phyloP scores from a whole-genome alignment of 192 early-diverging fungal species.

The Coemansia sp. region DNA sequence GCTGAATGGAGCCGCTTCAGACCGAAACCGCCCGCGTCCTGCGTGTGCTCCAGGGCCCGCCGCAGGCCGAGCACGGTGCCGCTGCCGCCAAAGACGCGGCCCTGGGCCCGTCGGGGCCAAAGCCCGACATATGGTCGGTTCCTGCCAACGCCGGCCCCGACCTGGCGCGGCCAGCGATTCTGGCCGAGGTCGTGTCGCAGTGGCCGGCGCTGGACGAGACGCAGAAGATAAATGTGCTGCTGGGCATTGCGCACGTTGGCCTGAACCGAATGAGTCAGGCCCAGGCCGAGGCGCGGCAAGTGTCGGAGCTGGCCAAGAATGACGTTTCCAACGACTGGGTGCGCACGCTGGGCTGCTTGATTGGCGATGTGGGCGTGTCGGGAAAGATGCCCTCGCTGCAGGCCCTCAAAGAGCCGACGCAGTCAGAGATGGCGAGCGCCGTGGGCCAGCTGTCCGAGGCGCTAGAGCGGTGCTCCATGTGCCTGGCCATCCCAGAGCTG shows the following conservation, averaged over 20 bases:
- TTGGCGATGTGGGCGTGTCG: constrained; percentile 27
- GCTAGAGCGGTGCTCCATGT: constrained; percentile 9
- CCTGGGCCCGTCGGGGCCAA: neutral
- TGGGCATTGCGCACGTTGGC: constrained; percentile 38
- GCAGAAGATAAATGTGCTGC: constrained; percentile 34
- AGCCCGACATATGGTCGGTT: constrained; percentile 15
- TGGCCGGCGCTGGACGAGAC: constrained; percentile 31
- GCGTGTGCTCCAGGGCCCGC: neutral
- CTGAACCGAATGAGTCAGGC: constrained; percentile 15
- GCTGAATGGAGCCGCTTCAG: neutral
- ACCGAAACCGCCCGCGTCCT: neutral
- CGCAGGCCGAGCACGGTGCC: neutral
- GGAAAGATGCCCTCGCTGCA: constrained; percentile 12
- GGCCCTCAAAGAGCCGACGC: constrained; percentile 8
- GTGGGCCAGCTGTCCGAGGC: constrained; percentile 14
- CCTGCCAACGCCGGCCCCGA: constrained; percentile 36
- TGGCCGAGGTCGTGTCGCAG: constrained; percentile 10
- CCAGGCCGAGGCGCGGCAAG: constrained; percentile 6
- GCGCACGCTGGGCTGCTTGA: constrained; percentile 21
- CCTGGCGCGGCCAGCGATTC: constrained; percentile 13
- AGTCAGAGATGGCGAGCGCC: constrained; percentile 18
- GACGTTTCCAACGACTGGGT: constrained; percentile 37
- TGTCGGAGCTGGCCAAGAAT: constrained; percentile 13
- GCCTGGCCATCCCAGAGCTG: constrained; percentile 6
- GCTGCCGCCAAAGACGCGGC: neutral